Percentiles rank a stretch among this genome's conserved stretches.
Conservation (phyloP, 2,329 filamentous ascomycete species). For the Escovopsis sp. region DNA sequence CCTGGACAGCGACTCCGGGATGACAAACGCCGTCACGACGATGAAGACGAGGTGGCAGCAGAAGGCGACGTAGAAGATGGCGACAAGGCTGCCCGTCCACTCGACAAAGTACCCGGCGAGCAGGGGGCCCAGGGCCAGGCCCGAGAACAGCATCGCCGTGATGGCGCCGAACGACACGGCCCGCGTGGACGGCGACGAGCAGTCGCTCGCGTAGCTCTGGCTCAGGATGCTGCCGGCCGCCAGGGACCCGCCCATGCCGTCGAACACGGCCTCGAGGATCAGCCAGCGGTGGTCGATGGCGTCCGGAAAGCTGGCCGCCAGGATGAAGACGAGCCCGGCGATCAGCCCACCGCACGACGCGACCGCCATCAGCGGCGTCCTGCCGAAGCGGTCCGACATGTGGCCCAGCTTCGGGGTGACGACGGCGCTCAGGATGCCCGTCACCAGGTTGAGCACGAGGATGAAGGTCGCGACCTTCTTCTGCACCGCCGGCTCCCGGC, state of each 20-base stretch:
- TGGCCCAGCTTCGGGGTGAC: slow-evolving; percentile 71
- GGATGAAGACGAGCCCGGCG: slow-evolving; percentile 61
- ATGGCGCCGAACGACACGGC: slow-evolving; percentile 80
- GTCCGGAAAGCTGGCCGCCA: slow-evolving; percentile 63
- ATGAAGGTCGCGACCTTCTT: slow-evolving; percentile 63
- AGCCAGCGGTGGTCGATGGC: slow-evolving; percentile 64
- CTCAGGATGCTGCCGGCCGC: slow-evolving; percentile 63
- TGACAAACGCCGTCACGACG: slow-evolving; percentile 50
- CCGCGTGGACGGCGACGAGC: slow-evolving; percentile 63
- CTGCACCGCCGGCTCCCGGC: slow-evolving; percentile 66
- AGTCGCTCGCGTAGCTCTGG: slow-evolving; percentile 82
- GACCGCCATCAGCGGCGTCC: slow-evolving; percentile 58
- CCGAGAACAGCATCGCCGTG: slow-evolving; percentile 75
- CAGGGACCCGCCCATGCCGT: slow-evolving; percentile 80
- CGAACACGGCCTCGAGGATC: slow-evolving; percentile 59
- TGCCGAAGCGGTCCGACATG: slow-evolving; percentile 74
- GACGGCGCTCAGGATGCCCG: slow-evolving; percentile 65
- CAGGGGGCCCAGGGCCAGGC: slow-evolving; percentile 77
- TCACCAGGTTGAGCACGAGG: slow-evolving; percentile 58
- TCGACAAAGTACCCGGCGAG: slow-evolving; percentile 68
- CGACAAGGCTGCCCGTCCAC: slow-evolving; percentile 56
- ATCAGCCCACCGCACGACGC: slow-evolving; percentile 61
- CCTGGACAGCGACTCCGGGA: slow-evolving; percentile 75
- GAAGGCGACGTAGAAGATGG: slow-evolving; percentile 74
- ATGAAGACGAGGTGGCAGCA: slow-evolving; percentile 62